Percentiles rank a stretch among this genome's conserved stretches.
Evolutionary conservation across 345 rosid species (phyloP).

Genomic region (Gynandropsis gynandra): DNA sequence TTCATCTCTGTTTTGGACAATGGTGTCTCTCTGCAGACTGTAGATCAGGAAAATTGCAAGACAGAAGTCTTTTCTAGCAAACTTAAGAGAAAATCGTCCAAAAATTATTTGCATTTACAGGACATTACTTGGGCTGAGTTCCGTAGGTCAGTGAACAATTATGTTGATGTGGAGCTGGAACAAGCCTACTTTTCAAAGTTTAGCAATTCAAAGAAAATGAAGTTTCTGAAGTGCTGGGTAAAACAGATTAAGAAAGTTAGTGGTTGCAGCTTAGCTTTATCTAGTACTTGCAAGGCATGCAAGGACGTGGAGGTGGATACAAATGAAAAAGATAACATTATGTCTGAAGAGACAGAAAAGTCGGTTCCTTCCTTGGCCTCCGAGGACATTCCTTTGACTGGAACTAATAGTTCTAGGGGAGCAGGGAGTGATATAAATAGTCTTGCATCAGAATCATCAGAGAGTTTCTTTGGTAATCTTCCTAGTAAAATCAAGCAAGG

Average conservation of each 20-base stretch:
- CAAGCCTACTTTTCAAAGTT: slow-evolving; percentile 46
- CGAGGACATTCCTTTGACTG: slow-evolving; percentile 56
- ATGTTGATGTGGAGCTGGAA: slow-evolving; percentile 47
- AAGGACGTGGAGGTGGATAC: slow-evolving; percentile 33
- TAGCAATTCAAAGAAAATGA: slow-evolving; percentile 58
- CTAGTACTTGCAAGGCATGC: slow-evolving; percentile 23
- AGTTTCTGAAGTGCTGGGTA: slow-evolving; percentile 91
- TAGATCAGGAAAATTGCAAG: slow-evolving; percentile 19
- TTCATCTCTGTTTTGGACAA: slow-evolving; percentile 36
- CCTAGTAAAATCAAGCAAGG: slow-evolving; percentile 63
- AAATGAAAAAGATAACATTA: slow-evolving; percentile 27
- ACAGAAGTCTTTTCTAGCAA: slow-evolving; percentile 14
- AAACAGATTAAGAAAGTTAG: slow-evolving; percentile 55
- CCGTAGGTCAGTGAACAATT: slow-evolving; percentile 43
- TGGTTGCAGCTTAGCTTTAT: slow-evolving; percentile 25
- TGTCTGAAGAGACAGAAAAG: slow-evolving; percentile 45
- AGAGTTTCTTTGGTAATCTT: slow-evolving; percentile 49
- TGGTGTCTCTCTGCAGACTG: slow-evolving; percentile 23
- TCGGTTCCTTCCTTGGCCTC: slow-evolving; percentile 43
- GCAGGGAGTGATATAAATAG: slow-evolving; percentile 45
- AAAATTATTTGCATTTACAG: slow-evolving; percentile 26
- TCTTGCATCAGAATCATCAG: slow-evolving; percentile 39
- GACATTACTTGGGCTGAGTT: slow-evolving; percentile 55
- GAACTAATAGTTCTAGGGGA: slow-evolving; percentile 35
- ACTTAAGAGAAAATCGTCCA: slow-evolving; percentile 34